phyloP scores from a whole-genome alignment of 164 flowering plant species.

The Taxillus chinensis region DNA sequence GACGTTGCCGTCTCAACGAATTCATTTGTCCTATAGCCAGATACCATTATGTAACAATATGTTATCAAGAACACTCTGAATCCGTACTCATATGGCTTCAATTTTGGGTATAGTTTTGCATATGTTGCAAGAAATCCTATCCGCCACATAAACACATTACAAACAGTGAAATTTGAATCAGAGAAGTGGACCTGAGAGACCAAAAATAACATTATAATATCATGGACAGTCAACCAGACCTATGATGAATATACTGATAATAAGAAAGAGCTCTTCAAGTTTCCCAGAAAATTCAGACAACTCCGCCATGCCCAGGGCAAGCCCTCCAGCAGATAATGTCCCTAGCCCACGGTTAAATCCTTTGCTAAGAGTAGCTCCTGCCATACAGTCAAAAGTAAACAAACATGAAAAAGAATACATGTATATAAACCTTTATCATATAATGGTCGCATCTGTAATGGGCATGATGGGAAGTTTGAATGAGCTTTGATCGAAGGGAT shows the following conservation, averaged over 20 bases:
- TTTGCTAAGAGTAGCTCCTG: conserved; percentile 81
- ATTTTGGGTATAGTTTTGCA: conserved; percentile 54
- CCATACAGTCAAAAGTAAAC: neutral
- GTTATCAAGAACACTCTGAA: conserved; percentile 84
- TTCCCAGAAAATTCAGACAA: conserved; percentile 33
- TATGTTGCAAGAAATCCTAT: conserved; percentile 54
- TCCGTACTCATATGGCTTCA: conserved; percentile 86
- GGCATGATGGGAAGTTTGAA: too few relatives aligned
- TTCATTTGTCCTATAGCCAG: conserved; percentile 47
- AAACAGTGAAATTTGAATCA: too few relatives aligned
- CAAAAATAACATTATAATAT: neutral
- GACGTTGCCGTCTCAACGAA: conserved; percentile 54
- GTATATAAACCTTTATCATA: too few relatives aligned
- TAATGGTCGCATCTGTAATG: too few relatives aligned
- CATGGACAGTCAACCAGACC: conserved; percentile 23
- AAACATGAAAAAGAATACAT: too few relatives aligned
- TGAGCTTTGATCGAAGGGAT: too few relatives aligned
- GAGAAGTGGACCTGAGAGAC: neutral
- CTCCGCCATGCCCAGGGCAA: conserved; percentile 61
- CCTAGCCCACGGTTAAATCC: conserved; percentile 82
- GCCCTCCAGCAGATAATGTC: conserved; percentile 77
- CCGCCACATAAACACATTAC: conserved; percentile 4
- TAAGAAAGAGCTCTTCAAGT: conserved; percentile 36
- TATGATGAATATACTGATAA: conserved; percentile 51
- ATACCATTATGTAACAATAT: conserved; percentile 62